A percentile compares a stretch with the other conserved stretches of the same genome.
phyloP scores from a whole-genome alignment of 2,329 filamentous ascomycete species.

The Fusarium concolor region DNA sequence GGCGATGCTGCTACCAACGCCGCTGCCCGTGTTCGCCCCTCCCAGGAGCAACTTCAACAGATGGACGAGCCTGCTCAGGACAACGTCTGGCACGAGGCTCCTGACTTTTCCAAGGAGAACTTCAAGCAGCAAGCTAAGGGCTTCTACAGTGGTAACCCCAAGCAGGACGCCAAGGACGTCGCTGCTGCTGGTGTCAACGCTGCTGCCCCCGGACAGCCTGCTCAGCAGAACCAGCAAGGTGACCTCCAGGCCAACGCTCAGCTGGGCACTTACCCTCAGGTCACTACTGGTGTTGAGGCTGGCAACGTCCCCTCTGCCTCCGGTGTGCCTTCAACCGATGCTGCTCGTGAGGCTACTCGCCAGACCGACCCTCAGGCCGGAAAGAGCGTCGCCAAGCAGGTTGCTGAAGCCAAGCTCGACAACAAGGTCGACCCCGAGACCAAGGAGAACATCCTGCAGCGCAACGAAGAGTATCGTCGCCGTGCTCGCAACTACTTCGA shows the following conservation, averaged over 20 bases:
- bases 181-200: constrained; percentile 68
- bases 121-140: constrained; percentile 76
- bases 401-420: constrained; percentile 67
- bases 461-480: constrained; percentile 58
- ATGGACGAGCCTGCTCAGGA: constrained; percentile 88
- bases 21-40: constrained; percentile 79
- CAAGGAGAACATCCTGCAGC: constrained; percentile 60
- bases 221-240: constrained; percentile 26
- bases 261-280: constrained; percentile 52
- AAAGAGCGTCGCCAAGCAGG: constrained; percentile 50
- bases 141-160: constrained; percentile 65
- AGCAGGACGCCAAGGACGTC: constrained; percentile 70
- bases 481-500: constrained; percentile 79
- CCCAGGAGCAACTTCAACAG: constrained; percentile 78
- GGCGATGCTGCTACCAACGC: constrained; percentile 88
- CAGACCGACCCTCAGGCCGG: constrained; percentile 60
- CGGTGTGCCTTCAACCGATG: constrained; percentile 8
- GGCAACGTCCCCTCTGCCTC: constrained; percentile 10
- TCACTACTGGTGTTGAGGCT: constrained; percentile 55
- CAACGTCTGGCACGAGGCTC: constrained; percentile 92
- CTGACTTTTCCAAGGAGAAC: constrained; percentile 77
- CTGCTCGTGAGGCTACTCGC: constrained; percentile 23
- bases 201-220: constrained; percentile 57
- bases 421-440: constrained; percentile 75
- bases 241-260: constrained; percentile 10